phyloP scores from a whole-genome alignment of 768 basidiomycete genomes.

The Kwoniella bestiolae region DNA sequence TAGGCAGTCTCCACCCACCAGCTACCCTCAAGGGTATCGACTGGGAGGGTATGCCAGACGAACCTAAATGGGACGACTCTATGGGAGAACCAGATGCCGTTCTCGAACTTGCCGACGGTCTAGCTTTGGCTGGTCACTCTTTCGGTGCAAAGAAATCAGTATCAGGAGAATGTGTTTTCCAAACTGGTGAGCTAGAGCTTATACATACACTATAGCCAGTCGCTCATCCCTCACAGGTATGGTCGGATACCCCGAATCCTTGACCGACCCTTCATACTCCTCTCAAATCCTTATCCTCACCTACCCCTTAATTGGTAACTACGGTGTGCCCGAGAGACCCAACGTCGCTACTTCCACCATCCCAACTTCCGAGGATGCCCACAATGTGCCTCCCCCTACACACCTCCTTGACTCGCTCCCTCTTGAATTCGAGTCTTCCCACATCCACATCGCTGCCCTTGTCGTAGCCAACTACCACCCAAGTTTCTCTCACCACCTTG shows the following conservation, averaged over 20 bases:
- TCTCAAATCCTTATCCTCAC: conserved; percentile 97
- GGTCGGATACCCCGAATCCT: conserved; percentile 97
- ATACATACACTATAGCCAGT: neutral
- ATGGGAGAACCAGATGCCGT: conserved; percentile 62
- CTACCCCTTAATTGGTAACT: conserved; percentile 95
- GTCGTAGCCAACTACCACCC: conserved; percentile 89
- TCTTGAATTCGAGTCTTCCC: conserved; percentile 85
- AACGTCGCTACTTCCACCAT: conserved; percentile 31
- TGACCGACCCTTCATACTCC: conserved; percentile 98
- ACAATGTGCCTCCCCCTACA: conserved; percentile 55
- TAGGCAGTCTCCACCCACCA: conserved; percentile 52
- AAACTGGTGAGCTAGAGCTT: conserved; percentile 74
- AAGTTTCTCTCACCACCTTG: conserved; percentile 89
- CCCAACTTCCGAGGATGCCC: conserved; percentile 49
- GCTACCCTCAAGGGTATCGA: conserved; percentile 55
- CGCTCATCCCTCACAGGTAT: conserved; percentile 68
- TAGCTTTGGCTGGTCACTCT: conserved; percentile 82
- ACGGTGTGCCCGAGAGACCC: conserved; percentile 83
- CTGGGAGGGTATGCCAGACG: conserved; percentile 31
- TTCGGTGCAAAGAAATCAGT: conserved; percentile 94
- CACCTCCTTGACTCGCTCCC: conserved; percentile 58
- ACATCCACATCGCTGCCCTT: conserved; percentile 89
- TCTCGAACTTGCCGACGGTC: conserved; percentile 87
- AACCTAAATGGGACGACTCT: conserved; percentile 46
- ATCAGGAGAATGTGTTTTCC: conserved; percentile 98